Base-by-base conservation (phyloP, 139 green algal genomes). In the Asterochloris sp. region DNA sequence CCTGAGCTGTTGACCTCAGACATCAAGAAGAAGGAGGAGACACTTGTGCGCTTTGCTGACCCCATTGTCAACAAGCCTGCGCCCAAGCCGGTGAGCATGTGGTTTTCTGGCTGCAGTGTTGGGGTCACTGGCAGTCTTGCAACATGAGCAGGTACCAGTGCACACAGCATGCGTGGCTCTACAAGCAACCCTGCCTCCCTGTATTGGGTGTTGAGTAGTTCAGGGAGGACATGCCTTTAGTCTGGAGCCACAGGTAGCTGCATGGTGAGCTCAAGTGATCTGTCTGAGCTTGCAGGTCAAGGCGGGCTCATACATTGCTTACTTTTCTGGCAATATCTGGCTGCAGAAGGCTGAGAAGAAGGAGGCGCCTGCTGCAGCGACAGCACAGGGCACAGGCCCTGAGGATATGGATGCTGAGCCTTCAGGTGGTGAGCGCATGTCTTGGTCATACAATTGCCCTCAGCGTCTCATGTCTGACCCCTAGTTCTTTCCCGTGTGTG, bases 21-120 rank as follows among this genome's bases (percentile, higher is more conserved):
- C 83, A 93, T 98, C 79, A 84, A 84, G 54, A 98, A 98, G 89
- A 98, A 97, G 91, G 80, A 79, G 67, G 96, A 95, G n/a, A 92
- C 89, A 26, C 82, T 99, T 13, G 84, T 90, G 19, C 88, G 92
- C 12, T 86, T 96, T 76, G 92, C 85, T 80, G 88, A 93, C 82
- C 95, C 97, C 69, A 97, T 99, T 84, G 87, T 98, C 80, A 91
- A 76, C 74, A 96, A 97, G 89, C 94, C 96, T 11, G 85, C 91
- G 47, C 91, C 92, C 76, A 80, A 69, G 60, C 69, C 69, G 14
- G 68, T 69, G 76, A 62, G 67, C 66, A 71, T 21, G 17, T 71
- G 66, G 19, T 26, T 2, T 71, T 2, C 19, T 10, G 66, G 66
- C 1, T 71, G 66, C 66, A 54, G 6, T 6, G 6, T 6, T 54